Base-by-base conservation (phyloP, 2,329 filamentous ascomycete species). In the Raffaelea ambrosiae region DNA sequence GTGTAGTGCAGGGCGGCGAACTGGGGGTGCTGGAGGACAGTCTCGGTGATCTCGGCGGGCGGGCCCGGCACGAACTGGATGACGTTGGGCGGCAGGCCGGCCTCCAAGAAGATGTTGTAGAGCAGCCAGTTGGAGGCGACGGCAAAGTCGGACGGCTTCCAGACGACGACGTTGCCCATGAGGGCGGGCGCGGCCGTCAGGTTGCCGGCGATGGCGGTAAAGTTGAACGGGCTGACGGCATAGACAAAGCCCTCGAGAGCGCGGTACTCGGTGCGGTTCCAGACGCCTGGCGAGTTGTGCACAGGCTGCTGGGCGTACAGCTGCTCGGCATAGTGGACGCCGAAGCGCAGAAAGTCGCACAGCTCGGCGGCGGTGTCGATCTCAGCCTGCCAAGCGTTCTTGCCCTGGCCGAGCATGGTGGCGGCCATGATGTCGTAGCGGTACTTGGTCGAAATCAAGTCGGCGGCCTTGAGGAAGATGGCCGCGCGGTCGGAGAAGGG, bases 311-410 rank as follows among this genome's bases (percentile, higher is more conserved):
- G 82, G 35, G 80, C 79, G 64, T 96, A 95, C 48, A 95, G 72
- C 63, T 96, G 87, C 69, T 95, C 84, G 23, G 91, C 91, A 61
- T 93, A 96, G 65, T 90, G 82, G 46, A 96, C 91, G 62, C 93
- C 93, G 73, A 96, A 95, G 62, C 89, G 81, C 63, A 97, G 72
- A 69, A 97, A 97, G 65, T 98, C 91, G 57, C 81, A 84, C 58
- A 95, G 70, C 74, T 98, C 93, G 9, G 91, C 91, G 18, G 91
- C 91, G 36, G 90, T 79, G 66, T 97, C 91, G 54, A 97, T 97
- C 75, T 98, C 91, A n/a, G 93, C 91, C 69, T 98, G 91, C 89
- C 89, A 97, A 43, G 88, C 88, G 65, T 96, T 97, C 79, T 97
- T 97, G 60, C 93, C 91, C 69, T 98, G 91, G 52, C 91, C 93